Base-by-base conservation (phyloP, 208 protist genomes). In the Tritrichomonas musculus region DNA sequence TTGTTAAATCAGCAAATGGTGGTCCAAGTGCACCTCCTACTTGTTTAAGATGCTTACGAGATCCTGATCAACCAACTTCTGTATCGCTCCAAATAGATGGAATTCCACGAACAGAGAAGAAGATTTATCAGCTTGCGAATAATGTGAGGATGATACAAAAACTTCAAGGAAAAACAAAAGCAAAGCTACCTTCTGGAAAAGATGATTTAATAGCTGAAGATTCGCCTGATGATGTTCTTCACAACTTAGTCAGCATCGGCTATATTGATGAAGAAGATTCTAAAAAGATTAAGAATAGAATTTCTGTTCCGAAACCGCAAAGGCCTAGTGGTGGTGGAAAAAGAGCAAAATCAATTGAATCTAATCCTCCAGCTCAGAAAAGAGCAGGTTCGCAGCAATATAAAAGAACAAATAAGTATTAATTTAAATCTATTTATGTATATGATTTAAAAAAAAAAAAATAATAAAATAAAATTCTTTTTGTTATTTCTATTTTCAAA, bases 251-350 rank as follows among this genome's bases (percentile, higher is more conserved):
- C 9, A 49, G 47, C n/a, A 88, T 57, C 17, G 47, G 22, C 20
- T 88, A 88, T 88, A 88, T 88, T 39, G 47, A 57, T 88, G 77
- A 57, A 39, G 77, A 44, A 57, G 77, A 88, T 25, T 41, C 77
- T 13, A 22, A 49, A 0, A 25, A 88, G 57, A 88, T 88, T 20
- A 88, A 60, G 36, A 8, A 25, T 17, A 88, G 57, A 39, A 57
- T 88, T 5, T 53, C 25, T 11, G 47, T 20, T 17, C 77, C 77
- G 17, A 88, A 53, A 57, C 77, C 77, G 39, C 20, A 33, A 33
- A 82, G 41, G 25, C 33, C 73, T 30, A n/a, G n/a, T n/a, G n/a
- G n/a, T n/a, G 41, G 33, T 0, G 33, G 39, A 11, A 88, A 88
- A 36, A 88, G 44, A 20, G 5, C 22, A 53, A 9, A 47, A 57